These are phyloP conservation scores for Amphichorda felina DNA, from an alignment of 2,329 filamentous ascomycete genomes.

Conservation along the genomic window DNA sequence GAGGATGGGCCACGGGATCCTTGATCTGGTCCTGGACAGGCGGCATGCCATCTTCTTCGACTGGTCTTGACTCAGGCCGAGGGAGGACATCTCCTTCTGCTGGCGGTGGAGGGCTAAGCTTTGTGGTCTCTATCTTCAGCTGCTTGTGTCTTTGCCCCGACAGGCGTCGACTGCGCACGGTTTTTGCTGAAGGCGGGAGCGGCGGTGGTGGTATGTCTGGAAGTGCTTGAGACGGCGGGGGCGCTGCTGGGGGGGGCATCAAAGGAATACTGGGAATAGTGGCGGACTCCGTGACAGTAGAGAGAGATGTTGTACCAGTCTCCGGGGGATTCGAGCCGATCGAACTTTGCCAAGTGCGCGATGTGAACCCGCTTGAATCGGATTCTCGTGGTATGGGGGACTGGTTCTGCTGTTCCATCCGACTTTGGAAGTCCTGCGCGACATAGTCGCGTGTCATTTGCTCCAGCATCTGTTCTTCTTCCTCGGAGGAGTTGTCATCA, in stretches of 20 bases:
- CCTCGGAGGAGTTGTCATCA: conserved; percentile 51
- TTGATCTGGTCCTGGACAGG: background rate
- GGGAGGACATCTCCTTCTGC: conserved; percentile 5
- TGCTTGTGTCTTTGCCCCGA: conserved; percentile 73
- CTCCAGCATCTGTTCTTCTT: conserved; percentile 70
- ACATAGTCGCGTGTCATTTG: conserved; percentile 79
- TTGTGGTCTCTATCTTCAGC: conserved; percentile 73
- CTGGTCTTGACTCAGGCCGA: background rate
- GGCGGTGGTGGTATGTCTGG: conserved; percentile 28
- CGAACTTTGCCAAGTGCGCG: conserved; percentile 71
- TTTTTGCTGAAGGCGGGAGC: conserved; percentile 19
- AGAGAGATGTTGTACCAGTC: conserved; percentile 44
- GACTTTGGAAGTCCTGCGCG: conserved; percentile 62
- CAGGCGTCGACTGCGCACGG: conserved; percentile 62
- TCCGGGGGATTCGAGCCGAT: conserved; percentile 53
- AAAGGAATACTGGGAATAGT: conserved; percentile 9
- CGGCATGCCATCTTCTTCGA: background rate
- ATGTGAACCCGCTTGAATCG: conserved; percentile 69
- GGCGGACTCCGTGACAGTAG: conserved; percentile 56
- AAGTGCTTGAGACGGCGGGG: conserved; percentile 36
- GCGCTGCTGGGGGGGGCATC: conserved; percentile 17
- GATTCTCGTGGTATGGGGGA: conserved; percentile 62
- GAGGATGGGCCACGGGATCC: background rate
- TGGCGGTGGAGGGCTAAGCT: conserved; percentile 11
- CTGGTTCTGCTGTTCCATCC: conserved; percentile 38